phyloP scores from a whole-genome alignment of 202 grass and related monocot genomes.

The Setaria viridis region DNA sequence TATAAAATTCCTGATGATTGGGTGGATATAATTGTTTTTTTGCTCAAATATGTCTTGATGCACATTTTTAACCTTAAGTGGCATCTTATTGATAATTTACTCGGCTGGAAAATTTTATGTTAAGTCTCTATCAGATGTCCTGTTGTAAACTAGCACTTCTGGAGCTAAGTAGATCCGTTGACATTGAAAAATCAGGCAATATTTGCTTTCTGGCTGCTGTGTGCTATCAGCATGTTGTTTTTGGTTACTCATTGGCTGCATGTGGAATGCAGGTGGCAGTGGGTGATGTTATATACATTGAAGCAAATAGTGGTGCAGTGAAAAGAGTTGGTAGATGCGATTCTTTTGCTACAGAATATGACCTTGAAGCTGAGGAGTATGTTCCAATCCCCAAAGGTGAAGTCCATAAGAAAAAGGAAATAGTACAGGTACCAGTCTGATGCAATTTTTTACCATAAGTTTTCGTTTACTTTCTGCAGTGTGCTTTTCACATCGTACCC shows the following conservation, averaged over 20 bases:
- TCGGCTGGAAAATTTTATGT: neutral
- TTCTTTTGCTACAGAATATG: conserved; percentile 97
- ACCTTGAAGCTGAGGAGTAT: conserved; percentile 98
- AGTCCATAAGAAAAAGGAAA: conserved; percentile 96
- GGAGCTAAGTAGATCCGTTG: neutral
- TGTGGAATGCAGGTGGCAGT: conserved; percentile 68
- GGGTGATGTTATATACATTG: conserved; percentile 99
- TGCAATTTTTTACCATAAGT: neutral
- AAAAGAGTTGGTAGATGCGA: conserved; percentile 99
- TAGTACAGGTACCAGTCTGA: conserved; percentile 74
- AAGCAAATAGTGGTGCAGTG: conserved; percentile 96
- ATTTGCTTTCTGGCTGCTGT: conserved; percentile 25
- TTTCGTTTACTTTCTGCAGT: conserved; percentile 18
- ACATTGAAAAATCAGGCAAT: neutral
- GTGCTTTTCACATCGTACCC: neutral
- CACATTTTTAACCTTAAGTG: neutral
- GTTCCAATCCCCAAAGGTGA: conserved; percentile 98
- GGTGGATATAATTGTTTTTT: conserved; percentile 11
- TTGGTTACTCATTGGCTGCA: conserved; percentile 38
- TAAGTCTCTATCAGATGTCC: neutral
- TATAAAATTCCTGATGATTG: neutral
- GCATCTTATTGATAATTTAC: conserved; percentile 16
- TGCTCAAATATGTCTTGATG: conserved; percentile 20
- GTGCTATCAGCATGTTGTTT: conserved; percentile 28
- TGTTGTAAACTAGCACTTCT: conserved; percentile 2